A percentile compares a stretch with the other conserved stretches of the same genome.
Evolutionary conservation across 2,329 filamentous ascomycete genomes (phyloP).

Genomic region (Verticillium albo-atrum): DNA sequence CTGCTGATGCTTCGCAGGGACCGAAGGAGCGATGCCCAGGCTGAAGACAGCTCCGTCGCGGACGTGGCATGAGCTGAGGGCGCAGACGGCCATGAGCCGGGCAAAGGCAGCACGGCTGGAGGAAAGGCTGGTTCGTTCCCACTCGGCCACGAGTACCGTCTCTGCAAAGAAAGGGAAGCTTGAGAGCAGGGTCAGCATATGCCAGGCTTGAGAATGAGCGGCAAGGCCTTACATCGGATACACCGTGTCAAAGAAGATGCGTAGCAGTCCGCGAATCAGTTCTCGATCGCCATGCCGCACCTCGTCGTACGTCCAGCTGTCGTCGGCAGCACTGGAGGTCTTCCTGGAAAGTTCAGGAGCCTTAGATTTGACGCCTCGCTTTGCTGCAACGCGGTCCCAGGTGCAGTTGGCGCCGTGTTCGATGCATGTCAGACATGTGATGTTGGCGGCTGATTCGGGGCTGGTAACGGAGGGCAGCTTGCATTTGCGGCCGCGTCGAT

Average conservation of each 20-base stretch:
- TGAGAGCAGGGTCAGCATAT: not conserved
- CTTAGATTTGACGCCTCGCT: slow-evolving; percentile 13
- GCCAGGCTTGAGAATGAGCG: not conserved
- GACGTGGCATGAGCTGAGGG: slow-evolving; percentile 41
- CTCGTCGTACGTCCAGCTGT: slow-evolving; percentile 10
- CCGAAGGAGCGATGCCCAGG: slow-evolving; percentile 24
- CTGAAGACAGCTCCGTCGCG: slow-evolving; percentile 43
- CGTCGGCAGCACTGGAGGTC: not conserved
- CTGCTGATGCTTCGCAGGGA: slow-evolving; percentile 5
- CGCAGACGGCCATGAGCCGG: slow-evolving; percentile 46
- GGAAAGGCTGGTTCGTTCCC: slow-evolving; percentile 30
- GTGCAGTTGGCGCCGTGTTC: slow-evolving; percentile 13
- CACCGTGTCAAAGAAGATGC: slow-evolving; percentile 13
- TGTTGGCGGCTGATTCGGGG: not conserved
- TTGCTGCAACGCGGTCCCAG: slow-evolving; percentile 11
- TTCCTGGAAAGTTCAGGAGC: not conserved
- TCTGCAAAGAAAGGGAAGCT: slow-evolving; percentile 45
- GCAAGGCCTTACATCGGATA: slow-evolving; percentile 10
- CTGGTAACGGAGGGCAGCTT: slow-evolving; percentile 8
- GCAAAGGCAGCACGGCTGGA: slow-evolving; percentile 33
- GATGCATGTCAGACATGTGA: slow-evolving; percentile 11
- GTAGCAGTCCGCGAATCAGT: slow-evolving; percentile 7
- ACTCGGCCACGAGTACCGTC: slow-evolving; percentile 34
- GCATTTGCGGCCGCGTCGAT: slow-evolving; percentile 13
- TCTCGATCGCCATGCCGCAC: slow-evolving; percentile 7